phyloP scores from a whole-genome alignment of 2,329 filamentous ascomycete species.

The Trichoderma koningiopsis region DNA sequence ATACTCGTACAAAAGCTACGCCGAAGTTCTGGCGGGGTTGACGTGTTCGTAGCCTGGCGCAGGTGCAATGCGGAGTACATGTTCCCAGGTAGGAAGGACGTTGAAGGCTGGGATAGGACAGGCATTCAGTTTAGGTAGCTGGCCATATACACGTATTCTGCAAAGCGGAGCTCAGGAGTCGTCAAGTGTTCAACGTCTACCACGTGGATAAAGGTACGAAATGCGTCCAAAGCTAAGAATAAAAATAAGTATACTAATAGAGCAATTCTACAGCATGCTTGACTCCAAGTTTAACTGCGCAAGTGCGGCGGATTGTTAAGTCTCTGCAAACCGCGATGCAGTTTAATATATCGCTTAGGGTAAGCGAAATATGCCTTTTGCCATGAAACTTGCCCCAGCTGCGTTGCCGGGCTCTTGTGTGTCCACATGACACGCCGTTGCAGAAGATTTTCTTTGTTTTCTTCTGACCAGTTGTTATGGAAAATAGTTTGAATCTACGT shows the following conservation, averaged over 20 bases:
- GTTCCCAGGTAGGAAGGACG: not conserved
- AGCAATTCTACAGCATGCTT: too few relatives aligned
- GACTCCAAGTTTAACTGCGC: not conserved
- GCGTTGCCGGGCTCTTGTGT: not conserved
- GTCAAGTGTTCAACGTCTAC: not conserved
- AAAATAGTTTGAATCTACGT: not conserved
- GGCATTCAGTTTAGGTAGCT: not conserved
- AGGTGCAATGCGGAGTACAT: not conserved
- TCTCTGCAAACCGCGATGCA: not conserved
- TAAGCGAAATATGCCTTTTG: slow-evolving; percentile 18
- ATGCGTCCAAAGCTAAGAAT: not conserved
- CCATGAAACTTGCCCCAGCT: not conserved
- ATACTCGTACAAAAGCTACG: not conserved
- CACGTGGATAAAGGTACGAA: not conserved
- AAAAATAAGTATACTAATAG: not conserved
- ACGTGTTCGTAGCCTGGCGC: not conserved
- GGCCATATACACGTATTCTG: not conserved
- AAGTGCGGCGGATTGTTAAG: not conserved
- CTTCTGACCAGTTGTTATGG: not conserved
- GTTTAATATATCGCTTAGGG: slow-evolving; percentile 14
- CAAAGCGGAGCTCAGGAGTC: not conserved
- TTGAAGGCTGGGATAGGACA: not conserved
- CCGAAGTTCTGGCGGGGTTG: not conserved
- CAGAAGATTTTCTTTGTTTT: not conserved
- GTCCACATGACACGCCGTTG: not conserved